A percentile compares a stretch with the other conserved stretches of the same genome.
Evolutionary conservation across 2,329 filamentous ascomycete genomes (phyloP).

Genomic region (Leptographium flavum): DNA sequence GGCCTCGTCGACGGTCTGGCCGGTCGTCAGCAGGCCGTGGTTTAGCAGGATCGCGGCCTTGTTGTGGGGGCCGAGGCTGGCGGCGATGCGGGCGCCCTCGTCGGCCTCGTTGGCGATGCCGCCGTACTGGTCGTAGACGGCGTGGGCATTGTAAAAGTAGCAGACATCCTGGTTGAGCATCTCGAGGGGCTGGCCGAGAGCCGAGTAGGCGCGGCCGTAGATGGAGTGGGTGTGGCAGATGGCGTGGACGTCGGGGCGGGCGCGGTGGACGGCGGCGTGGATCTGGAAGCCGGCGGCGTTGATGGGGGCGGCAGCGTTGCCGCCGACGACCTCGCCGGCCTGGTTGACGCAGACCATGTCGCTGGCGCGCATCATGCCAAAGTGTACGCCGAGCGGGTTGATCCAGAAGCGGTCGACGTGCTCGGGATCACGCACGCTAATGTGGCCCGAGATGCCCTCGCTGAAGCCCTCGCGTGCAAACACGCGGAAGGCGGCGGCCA

Average conservation of each 20-base stretch:
- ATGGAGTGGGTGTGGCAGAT: conserved; percentile 43
- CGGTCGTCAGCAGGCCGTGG: conserved; percentile 46
- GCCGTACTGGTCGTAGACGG: conserved; percentile 43
- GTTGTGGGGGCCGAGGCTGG: conserved; percentile 23
- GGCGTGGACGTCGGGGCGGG: conserved; percentile 39
- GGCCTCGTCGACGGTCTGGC: conserved; percentile 50
- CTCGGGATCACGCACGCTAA: conserved; percentile 44
- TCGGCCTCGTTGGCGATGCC: conserved; percentile 42
- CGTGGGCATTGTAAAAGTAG: conserved; percentile 40
- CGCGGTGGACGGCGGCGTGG: conserved; percentile 41
- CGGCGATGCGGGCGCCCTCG: conserved; percentile 40
- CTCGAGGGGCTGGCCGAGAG: conserved; percentile 39
- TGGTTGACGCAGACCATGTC: conserved; percentile 46
- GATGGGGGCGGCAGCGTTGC: conserved; percentile 28
- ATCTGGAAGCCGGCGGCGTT: conserved; percentile 47
- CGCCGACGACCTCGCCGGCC: conserved; percentile 37
- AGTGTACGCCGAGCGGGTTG: conserved; percentile 44
- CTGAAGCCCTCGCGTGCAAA: conserved; percentile 45
- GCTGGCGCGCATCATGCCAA: conserved; percentile 38
- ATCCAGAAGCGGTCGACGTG: conserved; percentile 43
- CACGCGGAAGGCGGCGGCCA: conserved; percentile 44
- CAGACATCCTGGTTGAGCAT: conserved; percentile 45
- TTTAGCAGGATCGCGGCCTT: conserved; percentile 43
- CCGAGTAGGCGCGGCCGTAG: conserved; percentile 41
- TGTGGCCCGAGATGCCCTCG: conserved; percentile 49